These are phyloP conservation scores for Rhodotorula sp. DNA, from an alignment of 1,284 basidiomycete genomes.

Conservation along the genomic window DNA sequence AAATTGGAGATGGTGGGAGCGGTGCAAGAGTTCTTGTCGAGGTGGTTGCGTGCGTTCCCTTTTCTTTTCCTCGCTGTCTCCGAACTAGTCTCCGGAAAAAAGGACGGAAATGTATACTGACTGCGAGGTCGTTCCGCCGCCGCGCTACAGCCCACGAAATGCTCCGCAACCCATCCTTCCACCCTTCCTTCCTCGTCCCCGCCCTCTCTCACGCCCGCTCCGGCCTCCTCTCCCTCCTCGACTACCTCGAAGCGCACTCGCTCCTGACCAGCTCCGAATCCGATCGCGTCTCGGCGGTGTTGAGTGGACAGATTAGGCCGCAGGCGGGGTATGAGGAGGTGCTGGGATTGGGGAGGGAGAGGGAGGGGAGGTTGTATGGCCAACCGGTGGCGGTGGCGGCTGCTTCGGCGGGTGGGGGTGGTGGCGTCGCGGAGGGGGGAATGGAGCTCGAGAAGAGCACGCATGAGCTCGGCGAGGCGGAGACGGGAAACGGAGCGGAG, in stretches of 20 bases:
- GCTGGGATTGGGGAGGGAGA: background rate
- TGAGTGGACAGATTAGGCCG: background rate
- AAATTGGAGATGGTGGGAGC: slow-evolving; percentile 1
- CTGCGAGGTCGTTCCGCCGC: background rate
- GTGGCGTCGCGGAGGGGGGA: too few species aligned
- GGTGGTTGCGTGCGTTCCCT: slow-evolving; percentile 18
- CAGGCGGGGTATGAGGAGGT: background rate
- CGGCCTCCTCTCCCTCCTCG: slow-evolving; percentile 23
- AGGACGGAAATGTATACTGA: too few species aligned
- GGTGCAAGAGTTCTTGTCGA: slow-evolving; percentile 8
- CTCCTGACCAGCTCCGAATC: background rate
- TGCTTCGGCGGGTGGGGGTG: background rate
- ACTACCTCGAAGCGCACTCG: slow-evolving; percentile 30
- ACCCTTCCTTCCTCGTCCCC: background rate
- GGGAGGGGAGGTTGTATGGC: background rate
- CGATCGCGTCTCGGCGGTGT: background rate
- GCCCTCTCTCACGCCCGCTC: slow-evolving; percentile 1
- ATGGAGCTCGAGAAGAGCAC: too few species aligned
- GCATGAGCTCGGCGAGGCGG: too few species aligned
- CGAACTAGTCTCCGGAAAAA: too few species aligned
- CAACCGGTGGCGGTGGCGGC: background rate
- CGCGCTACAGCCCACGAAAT: background rate
- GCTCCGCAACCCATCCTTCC: slow-evolving; percentile 4
- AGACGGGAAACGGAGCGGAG: too few species aligned
- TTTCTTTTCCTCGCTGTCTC: too few species aligned